Percentiles rank a stretch among this genome's conserved stretches.
Evolutionary conservation across 1,284 basidiomycete species (phyloP).

Genomic region (Porodaedalea pini): DNA sequence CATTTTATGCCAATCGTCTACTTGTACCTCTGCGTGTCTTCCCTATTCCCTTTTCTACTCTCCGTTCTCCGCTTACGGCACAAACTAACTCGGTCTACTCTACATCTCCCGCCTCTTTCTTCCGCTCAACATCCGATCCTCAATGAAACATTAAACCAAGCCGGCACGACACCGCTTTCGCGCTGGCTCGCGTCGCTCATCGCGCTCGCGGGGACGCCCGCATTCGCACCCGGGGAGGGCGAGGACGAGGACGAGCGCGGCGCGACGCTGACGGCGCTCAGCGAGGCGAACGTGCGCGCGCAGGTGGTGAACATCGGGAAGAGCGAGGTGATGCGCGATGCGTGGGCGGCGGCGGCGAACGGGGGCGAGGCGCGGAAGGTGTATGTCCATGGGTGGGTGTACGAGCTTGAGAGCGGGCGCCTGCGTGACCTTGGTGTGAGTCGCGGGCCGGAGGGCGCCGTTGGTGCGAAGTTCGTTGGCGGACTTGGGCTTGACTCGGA

Average conservation of each 20-base stretch:
- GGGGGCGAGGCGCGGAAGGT: constrained; percentile 44
- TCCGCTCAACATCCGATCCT: constrained; percentile 8
- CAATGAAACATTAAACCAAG: constrained; percentile 29
- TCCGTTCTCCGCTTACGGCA: not conserved
- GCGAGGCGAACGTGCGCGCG: constrained; percentile 73
- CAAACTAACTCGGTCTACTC: constrained; percentile 12
- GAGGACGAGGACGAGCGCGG: constrained; percentile 30
- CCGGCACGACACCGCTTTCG: constrained; percentile 48
- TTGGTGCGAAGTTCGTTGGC: constrained; percentile 14
- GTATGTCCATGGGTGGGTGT: constrained; percentile 83
- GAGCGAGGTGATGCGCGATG: constrained; percentile 58
- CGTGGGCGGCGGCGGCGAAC: constrained; percentile 58
- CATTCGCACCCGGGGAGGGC: constrained; percentile 36
- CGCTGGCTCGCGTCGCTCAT: constrained; percentile 76
- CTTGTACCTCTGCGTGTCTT: not conserved
- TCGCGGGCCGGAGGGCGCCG: constrained; percentile 33
- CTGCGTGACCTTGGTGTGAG: constrained; percentile 68
- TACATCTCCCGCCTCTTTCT: not conserved
- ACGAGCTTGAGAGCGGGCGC: constrained; percentile 67
- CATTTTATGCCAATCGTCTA: not conserved
- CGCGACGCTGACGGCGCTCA: constrained; percentile 49
- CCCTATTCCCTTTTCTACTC: not conserved
- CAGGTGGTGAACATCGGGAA: constrained; percentile 74
- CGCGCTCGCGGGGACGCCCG: constrained; percentile 49
- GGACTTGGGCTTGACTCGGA: not conserved